phyloP scores from a whole-genome alignment of 2,329 filamentous ascomycete species.

The Scedosporium dehoogii region DNA sequence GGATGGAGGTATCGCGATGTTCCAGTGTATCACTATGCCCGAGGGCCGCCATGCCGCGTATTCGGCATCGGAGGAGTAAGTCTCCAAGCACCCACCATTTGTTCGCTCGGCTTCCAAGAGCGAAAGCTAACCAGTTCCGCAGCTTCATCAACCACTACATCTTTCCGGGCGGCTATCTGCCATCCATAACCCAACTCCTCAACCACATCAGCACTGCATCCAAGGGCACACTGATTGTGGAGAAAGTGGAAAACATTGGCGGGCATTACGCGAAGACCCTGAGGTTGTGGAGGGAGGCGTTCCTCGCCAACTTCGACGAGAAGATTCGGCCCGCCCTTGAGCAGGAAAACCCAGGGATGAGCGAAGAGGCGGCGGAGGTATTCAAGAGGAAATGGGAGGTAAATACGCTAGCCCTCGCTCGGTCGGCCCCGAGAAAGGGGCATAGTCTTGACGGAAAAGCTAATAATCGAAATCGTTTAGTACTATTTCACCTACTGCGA shows the following conservation, averaged over 20 bases:
- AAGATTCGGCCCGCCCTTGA: slow-evolving; percentile 51
- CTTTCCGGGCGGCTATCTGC: slow-evolving; percentile 67
- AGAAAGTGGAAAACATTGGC: slow-evolving; percentile 61
- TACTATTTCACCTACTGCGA: slow-evolving; percentile 73
- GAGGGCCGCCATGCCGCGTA: slow-evolving; percentile 58
- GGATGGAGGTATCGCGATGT: slow-evolving; percentile 56
- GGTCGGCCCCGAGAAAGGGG: background rate
- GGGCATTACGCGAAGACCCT: slow-evolving; percentile 64
- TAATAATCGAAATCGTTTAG: slow-evolving; percentile 18
- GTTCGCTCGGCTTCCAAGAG: background rate
- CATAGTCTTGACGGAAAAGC: slow-evolving; percentile 8
- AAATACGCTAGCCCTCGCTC: slow-evolving; percentile 14
- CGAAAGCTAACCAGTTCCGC: slow-evolving; percentile 5
- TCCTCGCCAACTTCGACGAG: slow-evolving; percentile 50
- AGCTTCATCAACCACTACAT: slow-evolving; percentile 69
- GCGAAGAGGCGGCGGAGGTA: slow-evolving; percentile 51
- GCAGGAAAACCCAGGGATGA: slow-evolving; percentile 47
- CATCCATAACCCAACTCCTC: slow-evolving; percentile 45
- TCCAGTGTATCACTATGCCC: slow-evolving; percentile 72
- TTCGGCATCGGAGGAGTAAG: slow-evolving; percentile 52
- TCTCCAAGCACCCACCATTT: slow-evolving; percentile 5
- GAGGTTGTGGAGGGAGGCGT: slow-evolving; percentile 57
- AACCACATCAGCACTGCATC: slow-evolving; percentile 52
- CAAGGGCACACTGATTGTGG: slow-evolving; percentile 51
- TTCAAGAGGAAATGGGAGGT: slow-evolving; percentile 65